A percentile compares a stretch with the other conserved stretches of the same genome.
Evolutionary conservation across 176 grass and related monocot species (phyloP).

Genomic region (Avena sativa): DNA sequence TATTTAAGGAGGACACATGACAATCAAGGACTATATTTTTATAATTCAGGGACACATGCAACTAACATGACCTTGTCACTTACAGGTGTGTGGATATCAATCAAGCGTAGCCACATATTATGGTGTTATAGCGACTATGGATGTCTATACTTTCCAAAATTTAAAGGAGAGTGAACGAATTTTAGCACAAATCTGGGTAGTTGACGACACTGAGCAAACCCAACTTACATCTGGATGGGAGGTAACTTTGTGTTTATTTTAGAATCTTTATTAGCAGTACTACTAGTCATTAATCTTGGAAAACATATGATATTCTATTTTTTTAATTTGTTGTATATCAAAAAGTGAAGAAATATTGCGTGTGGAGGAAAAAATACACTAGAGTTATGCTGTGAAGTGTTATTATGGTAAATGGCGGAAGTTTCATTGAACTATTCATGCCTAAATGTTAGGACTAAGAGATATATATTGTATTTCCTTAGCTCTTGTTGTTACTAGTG

Average conservation of each 20-base stretch:
- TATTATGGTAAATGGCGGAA: no score
- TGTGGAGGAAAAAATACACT: no score
- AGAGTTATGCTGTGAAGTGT: no score
- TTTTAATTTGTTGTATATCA: no score
- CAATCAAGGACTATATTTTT: no score
- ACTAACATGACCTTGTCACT: not conserved
- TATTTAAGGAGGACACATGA: not conserved
- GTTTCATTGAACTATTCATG: no score
- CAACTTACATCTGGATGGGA: not conserved
- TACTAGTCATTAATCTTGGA: not conserved
- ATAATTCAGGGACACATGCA: not conserved
- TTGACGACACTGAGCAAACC: not conserved
- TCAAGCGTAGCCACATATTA: not conserved
- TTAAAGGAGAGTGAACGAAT: not conserved
- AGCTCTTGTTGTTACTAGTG: no score
- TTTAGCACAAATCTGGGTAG: not conserved
- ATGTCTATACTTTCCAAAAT: not conserved
- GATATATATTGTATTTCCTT: no score
- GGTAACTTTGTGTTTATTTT: not conserved
- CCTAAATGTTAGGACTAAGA: no score
- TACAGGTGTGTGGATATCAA: not conserved
- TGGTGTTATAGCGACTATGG: constrained; percentile 5
- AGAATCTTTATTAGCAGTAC: not conserved
- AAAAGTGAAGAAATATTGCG: no score
- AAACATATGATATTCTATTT: no score